A percentile compares a stretch with the other conserved stretches of the same genome.
Evolutionary conservation across 2,329 filamentous ascomycete species (phyloP).

Genomic region (Elsinoe necatrix): DNA sequence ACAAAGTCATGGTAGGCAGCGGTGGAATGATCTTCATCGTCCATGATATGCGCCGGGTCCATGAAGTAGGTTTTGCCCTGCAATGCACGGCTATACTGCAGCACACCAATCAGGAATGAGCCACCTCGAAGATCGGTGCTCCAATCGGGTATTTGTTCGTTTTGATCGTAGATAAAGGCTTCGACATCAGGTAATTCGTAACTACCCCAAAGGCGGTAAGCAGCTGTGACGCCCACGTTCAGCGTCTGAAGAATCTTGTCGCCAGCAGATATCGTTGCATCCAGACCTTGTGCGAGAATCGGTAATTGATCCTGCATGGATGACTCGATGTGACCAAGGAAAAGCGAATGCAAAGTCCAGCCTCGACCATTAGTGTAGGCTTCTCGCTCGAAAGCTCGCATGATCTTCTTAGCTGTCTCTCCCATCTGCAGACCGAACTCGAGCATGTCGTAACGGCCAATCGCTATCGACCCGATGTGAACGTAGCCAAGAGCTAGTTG

Average conservation of each 20-base stretch:
- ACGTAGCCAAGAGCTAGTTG: constrained; percentile 63
- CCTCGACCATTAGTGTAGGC: constrained; percentile 59
- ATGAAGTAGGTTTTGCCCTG: constrained; percentile 61
- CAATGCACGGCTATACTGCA: constrained; percentile 60
- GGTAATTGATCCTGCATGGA: constrained; percentile 51
- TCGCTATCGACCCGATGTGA: constrained; percentile 57
- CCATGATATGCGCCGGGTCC: constrained; percentile 51
- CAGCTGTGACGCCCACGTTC: constrained; percentile 59
- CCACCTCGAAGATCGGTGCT: constrained; percentile 62
- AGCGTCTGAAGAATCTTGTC: constrained; percentile 65
- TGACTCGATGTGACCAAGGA: constrained; percentile 60
- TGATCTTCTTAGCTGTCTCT: constrained; percentile 52
- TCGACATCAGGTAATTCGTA: constrained; percentile 63
- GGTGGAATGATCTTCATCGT: constrained; percentile 58
- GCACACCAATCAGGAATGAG: constrained; percentile 55
- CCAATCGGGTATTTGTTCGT: constrained; percentile 67
- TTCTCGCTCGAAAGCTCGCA: constrained; percentile 54
- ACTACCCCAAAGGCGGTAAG: constrained; percentile 60
- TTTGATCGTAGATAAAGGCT: constrained; percentile 61
- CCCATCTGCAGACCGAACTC: constrained; percentile 59
- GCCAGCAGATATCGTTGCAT: constrained; percentile 57
- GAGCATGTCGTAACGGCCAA: constrained; percentile 63
- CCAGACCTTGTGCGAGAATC: constrained; percentile 57
- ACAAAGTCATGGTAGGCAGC: constrained; percentile 46
- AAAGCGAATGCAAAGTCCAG: constrained; percentile 60